Evolutionary conservation across 768 basidiomycete species (phyloP).

Genomic region (Xerocomellus amylosporus): DNA sequence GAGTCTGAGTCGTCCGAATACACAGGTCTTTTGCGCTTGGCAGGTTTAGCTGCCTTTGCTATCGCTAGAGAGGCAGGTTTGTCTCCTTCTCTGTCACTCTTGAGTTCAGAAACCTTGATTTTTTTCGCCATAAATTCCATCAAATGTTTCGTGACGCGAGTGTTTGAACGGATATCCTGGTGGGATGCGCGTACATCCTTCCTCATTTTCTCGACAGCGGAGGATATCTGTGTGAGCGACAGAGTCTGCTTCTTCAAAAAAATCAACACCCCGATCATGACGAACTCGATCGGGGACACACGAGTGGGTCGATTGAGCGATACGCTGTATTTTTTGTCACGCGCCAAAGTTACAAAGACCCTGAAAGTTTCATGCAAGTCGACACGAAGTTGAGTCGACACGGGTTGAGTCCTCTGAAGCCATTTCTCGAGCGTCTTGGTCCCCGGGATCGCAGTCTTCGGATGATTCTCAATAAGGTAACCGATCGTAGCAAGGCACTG

Average conservation of each 20-base stretch:
- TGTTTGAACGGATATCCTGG: constrained; percentile 41
- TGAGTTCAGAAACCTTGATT: constrained; percentile 33
- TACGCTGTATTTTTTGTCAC: constrained; percentile 30
- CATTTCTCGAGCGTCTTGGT: constrained; percentile 37
- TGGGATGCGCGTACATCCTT: constrained; percentile 36
- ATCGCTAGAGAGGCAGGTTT: constrained; percentile 22
- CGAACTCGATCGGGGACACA: constrained; percentile 44
- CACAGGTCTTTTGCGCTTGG: constrained; percentile 28
- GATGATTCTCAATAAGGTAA: constrained; percentile 32
- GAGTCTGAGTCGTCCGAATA: constrained; percentile 26
- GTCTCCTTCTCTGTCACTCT: constrained; percentile 32
- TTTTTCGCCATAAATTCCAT: constrained; percentile 30
- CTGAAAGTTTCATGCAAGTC: constrained; percentile 34
- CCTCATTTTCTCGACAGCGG: constrained; percentile 41
- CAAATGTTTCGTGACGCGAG: constrained; percentile 35
- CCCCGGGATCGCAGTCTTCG: constrained; percentile 25
- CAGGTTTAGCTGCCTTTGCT: constrained; percentile 9
- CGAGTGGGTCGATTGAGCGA: constrained; percentile 36
- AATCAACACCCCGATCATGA: constrained; percentile 44
- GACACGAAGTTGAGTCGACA: constrained; percentile 26
- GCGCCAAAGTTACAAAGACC: constrained; percentile 35
- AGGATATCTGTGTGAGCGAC: constrained; percentile 41
- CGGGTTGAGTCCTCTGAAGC: constrained; percentile 29
- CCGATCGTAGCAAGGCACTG: constrained; percentile 41
- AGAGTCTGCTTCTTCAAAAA: constrained; percentile 32